Evolutionary conservation across 352 stramenopile genomes (phyloP).

Genomic region (Globisporangium camurandrum): DNA sequence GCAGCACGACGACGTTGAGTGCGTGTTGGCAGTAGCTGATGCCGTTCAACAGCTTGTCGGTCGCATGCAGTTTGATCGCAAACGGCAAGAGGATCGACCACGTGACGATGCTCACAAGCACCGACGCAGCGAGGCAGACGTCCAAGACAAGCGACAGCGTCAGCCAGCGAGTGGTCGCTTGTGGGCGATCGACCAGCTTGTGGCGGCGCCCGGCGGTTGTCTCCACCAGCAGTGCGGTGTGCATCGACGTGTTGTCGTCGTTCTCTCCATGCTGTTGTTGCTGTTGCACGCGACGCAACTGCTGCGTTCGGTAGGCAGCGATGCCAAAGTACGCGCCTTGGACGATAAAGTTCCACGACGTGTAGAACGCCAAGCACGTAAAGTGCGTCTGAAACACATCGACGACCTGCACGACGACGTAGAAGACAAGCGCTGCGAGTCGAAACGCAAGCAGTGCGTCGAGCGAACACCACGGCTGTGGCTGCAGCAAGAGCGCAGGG

Average conservation of each 20-base stretch:
- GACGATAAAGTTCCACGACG: constrained; percentile 81
- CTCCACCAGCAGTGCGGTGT: constrained; percentile 37
- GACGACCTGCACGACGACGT: constrained; percentile 43
- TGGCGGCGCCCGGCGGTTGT: too few species aligned
- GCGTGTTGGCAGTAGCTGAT: constrained; percentile 79
- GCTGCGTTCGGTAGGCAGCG: constrained; percentile 24
- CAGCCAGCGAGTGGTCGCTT: constrained; percentile 21
- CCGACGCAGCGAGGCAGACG: constrained; percentile 48
- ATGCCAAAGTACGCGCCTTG: constrained; percentile 54
- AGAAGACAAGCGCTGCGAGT: constrained; percentile 30
- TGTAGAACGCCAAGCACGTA: constrained; percentile 68
- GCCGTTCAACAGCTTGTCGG: constrained; percentile 58
- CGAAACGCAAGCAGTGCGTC: constrained; percentile 33
- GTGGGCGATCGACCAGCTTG: not conserved
- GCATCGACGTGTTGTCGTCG: constrained; percentile 14
- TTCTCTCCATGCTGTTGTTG: constrained; percentile 2
- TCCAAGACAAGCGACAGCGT: constrained; percentile 60
- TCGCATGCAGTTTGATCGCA: constrained; percentile 30
- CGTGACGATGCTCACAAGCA: constrained; percentile 65
- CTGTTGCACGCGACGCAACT: not conserved
- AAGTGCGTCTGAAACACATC: constrained; percentile 44
- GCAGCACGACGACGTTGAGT: constrained; percentile 58
- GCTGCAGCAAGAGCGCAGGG: constrained; percentile 22
- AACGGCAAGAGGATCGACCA: constrained; percentile 76
- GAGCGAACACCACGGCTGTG: constrained; percentile 35